Evolutionary conservation across 805 yeast genomes (phyloP).

Genomic region (Hanseniaspora mollemarum): DNA sequence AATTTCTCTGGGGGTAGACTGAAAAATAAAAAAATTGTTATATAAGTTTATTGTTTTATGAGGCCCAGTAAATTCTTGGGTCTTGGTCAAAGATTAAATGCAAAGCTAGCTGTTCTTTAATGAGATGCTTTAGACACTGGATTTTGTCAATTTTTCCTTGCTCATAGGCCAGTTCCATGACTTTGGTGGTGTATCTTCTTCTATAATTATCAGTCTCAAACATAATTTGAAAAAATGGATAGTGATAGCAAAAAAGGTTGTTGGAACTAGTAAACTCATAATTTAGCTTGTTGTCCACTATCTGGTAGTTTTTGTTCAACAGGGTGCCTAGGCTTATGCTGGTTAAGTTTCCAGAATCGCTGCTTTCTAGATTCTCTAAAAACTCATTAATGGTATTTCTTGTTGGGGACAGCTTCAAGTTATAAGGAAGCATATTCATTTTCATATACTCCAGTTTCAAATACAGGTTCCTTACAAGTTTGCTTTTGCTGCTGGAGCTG

Average conservation of each 20-base stretch:
- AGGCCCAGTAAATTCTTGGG: conserved; percentile 11
- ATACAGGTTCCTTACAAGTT: conserved; percentile 5
- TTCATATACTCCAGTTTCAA: conserved; percentile 14
- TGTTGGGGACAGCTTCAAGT: not conserved
- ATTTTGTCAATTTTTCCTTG: not conserved
- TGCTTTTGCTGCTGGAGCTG: not conserved
- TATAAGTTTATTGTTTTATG: conserved; percentile 20
- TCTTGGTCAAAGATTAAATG: conserved; percentile 11
- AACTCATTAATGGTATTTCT: conserved; percentile 6
- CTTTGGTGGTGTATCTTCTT: not conserved
- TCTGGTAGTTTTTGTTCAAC: conserved; percentile 1
- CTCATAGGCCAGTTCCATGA: not conserved
- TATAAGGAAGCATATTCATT: not conserved
- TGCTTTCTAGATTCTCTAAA: conserved; percentile 4
- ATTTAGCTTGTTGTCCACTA: conserved; percentile 1
- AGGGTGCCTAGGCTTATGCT: not conserved
- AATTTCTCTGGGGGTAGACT: conserved; percentile 49
- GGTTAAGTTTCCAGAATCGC: not conserved
- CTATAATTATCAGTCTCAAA: conserved; percentile 1
- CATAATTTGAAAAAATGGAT: conserved; percentile 6
- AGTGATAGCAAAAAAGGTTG: conserved; percentile 12
- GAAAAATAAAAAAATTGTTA: conserved; percentile 28
- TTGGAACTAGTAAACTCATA: conserved; percentile 1
- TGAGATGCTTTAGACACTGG: conserved; percentile 4
- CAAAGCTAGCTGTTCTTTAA: conserved; percentile 1